Conservation (phyloP, 139 green algal species). For the Chlamydomonas eustigma region DNA sequence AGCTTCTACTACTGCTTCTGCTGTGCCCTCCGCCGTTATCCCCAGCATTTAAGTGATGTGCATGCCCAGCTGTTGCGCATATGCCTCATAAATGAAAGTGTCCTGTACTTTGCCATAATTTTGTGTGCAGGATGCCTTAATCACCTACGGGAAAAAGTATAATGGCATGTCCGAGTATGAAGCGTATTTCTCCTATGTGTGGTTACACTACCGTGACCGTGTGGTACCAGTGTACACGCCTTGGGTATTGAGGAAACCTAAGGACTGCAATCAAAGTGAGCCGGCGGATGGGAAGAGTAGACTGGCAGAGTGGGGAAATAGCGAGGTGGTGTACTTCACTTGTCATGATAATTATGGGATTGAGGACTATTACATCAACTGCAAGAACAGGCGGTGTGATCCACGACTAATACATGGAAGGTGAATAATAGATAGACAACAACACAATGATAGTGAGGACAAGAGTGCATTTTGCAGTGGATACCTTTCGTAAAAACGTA, state of each 20-base stretch:
- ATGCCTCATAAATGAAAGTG: too few species aligned
- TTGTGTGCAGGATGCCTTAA: neutral
- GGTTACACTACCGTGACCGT: neutral
- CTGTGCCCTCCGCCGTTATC: too few species aligned
- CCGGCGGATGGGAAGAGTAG: too few species aligned
- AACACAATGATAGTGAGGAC: too few species aligned
- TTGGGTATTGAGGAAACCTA: neutral
- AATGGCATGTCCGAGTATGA: conserved; percentile 10
- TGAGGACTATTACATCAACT: conserved; percentile 13
- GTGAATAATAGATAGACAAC: too few species aligned
- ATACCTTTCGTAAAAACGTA: too few species aligned
- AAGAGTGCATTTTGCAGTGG: too few species aligned
- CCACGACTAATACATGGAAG: too few species aligned
- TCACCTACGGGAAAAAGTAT: neutral
- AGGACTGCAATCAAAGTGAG: neutral
- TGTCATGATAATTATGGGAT: conserved; percentile 1
- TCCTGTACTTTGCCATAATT: neutral
- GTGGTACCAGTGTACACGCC: neutral
- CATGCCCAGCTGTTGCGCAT: too few species aligned
- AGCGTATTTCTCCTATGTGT: conserved; percentile 9
- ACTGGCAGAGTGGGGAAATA: neutral
- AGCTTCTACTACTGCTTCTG: too few species aligned
- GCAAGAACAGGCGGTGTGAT: conserved; percentile 5
- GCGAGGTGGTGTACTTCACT: neutral
- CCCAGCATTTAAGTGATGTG: too few species aligned